These are phyloP conservation scores for Hypoxylon sp. DNA, from an alignment of 2,329 filamentous ascomycete genomes.

Conservation along the genomic window DNA sequence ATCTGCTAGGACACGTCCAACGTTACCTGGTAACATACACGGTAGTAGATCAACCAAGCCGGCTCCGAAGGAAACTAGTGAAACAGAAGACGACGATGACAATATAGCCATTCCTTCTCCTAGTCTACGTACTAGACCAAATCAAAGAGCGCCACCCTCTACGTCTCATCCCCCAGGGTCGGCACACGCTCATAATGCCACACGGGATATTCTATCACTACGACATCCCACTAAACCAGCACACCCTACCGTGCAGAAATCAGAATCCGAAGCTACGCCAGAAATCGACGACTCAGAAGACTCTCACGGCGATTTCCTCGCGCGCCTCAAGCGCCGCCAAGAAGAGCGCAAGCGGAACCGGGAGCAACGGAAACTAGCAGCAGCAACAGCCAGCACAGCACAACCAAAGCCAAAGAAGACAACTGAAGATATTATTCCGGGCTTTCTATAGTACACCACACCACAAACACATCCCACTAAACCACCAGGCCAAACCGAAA, in stretches of 20 bases:
- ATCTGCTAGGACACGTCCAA: constrained; percentile 10
- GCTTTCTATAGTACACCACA: constrained; percentile 46
- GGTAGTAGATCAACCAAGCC: constrained; percentile 23
- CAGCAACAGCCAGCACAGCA: constrained; percentile 18
- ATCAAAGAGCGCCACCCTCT: not conserved
- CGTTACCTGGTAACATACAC: not conserved
- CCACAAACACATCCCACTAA: not conserved
- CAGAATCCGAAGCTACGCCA: constrained; percentile 12
- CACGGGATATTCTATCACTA: constrained; percentile 9
- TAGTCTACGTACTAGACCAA: constrained; percentile 3
- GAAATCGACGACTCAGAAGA: constrained; percentile 35
- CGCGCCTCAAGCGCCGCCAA: constrained; percentile 47
- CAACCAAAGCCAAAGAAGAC: constrained; percentile 27
- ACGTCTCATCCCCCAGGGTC: constrained; percentile 6
- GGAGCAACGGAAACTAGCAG: constrained; percentile 42
- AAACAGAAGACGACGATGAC: constrained; percentile 38
- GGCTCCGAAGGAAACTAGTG: constrained; percentile 4
- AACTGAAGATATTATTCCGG: constrained; percentile 48
- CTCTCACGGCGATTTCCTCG: constrained; percentile 44
- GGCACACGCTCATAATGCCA: not conserved
- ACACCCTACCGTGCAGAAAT: not conserved
- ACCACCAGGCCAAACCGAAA: not conserved
- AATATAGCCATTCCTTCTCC: constrained; percentile 40
- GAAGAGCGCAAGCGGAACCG: constrained; percentile 45
- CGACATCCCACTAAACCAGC: not conserved